These are phyloP conservation scores for Acanthamoeba healyi DNA, from an alignment of 208 protist genomes.

Conservation along the genomic window DNA sequence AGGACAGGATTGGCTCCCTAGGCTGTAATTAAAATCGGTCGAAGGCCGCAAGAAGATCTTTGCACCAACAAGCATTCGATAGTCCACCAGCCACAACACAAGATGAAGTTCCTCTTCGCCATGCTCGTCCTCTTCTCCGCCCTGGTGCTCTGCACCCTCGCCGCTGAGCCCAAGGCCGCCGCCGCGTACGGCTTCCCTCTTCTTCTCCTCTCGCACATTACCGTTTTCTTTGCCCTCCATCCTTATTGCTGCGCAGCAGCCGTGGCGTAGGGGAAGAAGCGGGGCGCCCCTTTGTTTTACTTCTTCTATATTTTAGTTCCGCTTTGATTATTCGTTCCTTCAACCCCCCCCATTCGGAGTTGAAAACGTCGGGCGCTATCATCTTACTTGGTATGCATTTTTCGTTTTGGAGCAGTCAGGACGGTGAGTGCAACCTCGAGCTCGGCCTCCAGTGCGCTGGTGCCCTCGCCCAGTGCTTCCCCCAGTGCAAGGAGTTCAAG, in stretches of 20 bases:
- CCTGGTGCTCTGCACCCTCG: background rate
- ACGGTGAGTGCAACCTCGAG: slow-evolving; percentile 40
- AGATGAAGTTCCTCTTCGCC: slow-evolving; percentile 57
- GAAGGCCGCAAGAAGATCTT: too few relatives aligned
- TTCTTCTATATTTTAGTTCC: background rate
- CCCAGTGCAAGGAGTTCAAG: slow-evolving; percentile 48
- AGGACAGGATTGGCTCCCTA: background rate
- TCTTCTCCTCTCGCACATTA: background rate
- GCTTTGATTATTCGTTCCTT: background rate
- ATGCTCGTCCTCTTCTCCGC: background rate
- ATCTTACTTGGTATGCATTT: background rate
- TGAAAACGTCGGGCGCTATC: too few relatives aligned
- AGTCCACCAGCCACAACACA: background rate
- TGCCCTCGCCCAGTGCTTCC: slow-evolving; percentile 56
- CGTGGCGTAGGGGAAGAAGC: too few relatives aligned
- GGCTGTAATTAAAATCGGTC: background rate
- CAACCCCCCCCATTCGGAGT: background rate
- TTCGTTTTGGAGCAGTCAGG: slow-evolving; percentile 17
- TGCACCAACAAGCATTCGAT: too few relatives aligned
- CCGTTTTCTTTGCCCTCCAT: background rate
- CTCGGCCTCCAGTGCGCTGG: slow-evolving; percentile 55
- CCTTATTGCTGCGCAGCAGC: too few relatives aligned
- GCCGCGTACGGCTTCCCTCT: background rate
- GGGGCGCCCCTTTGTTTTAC: background rate
- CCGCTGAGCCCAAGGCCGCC: background rate